Percentiles rank a stretch among this genome's conserved stretches.
Conservation (phyloP, 2,329 filamentous ascomycete species). For the Boeremia exigua region DNA sequence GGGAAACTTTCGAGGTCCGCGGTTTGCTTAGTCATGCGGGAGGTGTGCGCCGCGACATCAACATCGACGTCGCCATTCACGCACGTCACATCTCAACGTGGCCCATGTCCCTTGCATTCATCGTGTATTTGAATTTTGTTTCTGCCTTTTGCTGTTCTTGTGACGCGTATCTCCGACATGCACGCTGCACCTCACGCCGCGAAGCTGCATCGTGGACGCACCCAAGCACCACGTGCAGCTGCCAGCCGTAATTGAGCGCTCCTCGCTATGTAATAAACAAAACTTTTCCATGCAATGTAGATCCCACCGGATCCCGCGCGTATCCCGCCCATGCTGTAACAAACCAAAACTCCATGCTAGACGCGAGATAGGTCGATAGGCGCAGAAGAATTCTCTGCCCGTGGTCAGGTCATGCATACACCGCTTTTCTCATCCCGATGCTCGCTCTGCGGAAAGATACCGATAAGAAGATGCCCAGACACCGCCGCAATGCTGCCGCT, state of each 20-base stretch:
- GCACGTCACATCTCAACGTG: not conserved
- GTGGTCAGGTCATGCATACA: slow-evolving; percentile 21
- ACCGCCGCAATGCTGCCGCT: slow-evolving; percentile 29
- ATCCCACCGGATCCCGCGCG: slow-evolving; percentile 14
- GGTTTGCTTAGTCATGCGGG: slow-evolving; percentile 12
- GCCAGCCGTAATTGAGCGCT: not conserved
- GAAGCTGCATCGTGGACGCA: not conserved
- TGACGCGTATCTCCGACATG: not conserved
- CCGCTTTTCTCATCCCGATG: slow-evolving; percentile 26
- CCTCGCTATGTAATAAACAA: slow-evolving; percentile 18
- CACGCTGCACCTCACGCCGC: not conserved
- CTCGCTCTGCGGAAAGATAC: slow-evolving; percentile 25
- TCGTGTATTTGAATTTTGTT: not conserved
- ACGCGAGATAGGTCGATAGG: slow-evolving; percentile 10
- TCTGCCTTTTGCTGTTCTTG: slow-evolving; percentile 1
- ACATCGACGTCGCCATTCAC: not conserved
- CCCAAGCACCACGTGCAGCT: slow-evolving; percentile 2
- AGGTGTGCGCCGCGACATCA: not conserved
- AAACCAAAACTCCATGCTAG: slow-evolving; percentile 45
- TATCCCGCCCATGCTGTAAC: slow-evolving; percentile 32
- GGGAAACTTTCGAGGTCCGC: slow-evolving; percentile 29
- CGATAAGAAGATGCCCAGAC: slow-evolving; percentile 19
- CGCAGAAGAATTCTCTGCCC: not conserved
- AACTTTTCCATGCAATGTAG: slow-evolving; percentile 34
- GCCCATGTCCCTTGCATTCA: not conserved